Conservation (phyloP, 768 basidiomycete species). For the Leccinum subgranulosum region DNA sequence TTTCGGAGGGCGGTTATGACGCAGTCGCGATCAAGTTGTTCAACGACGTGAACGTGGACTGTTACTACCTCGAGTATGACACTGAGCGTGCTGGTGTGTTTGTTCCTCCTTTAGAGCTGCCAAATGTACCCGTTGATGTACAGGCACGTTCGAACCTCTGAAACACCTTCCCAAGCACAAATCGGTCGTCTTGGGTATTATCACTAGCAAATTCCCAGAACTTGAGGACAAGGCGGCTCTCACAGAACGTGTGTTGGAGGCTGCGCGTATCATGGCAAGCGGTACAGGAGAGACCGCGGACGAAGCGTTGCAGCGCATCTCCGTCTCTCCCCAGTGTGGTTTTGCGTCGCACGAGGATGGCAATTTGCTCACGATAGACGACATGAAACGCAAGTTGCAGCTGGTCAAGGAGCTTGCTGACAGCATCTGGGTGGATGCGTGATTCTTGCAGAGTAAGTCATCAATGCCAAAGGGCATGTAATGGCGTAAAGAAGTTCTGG, state of each 20-base stretch:
- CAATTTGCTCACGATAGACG: neutral
- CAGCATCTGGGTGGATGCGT: neutral
- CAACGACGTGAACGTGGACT: slow-evolving; percentile 29
- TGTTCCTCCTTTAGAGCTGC: neutral
- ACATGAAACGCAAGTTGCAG: neutral
- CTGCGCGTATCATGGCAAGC: neutral
- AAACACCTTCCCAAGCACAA: neutral
- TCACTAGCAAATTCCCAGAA: neutral
- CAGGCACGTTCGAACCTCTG: slow-evolving; percentile 24
- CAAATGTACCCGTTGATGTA: neutral
- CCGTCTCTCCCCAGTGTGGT: neutral
- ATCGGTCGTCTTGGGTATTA: neutral
- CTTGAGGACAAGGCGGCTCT: neutral
- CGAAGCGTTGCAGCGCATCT: neutral
- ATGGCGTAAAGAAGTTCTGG: neutral
- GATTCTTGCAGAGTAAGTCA: neutral
- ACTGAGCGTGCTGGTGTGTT: neutral
- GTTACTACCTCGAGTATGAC: neutral
- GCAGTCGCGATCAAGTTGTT: slow-evolving; percentile 43
- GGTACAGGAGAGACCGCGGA: neutral
- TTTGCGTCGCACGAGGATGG: neutral
- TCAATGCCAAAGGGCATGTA: neutral
- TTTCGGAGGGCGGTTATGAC: slow-evolving; percentile 22
- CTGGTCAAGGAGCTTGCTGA: neutral
- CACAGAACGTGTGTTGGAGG: neutral